Conservation (phyloP, 2,329 filamentous ascomycete species). For the Colletotrichum sp. region DNA sequence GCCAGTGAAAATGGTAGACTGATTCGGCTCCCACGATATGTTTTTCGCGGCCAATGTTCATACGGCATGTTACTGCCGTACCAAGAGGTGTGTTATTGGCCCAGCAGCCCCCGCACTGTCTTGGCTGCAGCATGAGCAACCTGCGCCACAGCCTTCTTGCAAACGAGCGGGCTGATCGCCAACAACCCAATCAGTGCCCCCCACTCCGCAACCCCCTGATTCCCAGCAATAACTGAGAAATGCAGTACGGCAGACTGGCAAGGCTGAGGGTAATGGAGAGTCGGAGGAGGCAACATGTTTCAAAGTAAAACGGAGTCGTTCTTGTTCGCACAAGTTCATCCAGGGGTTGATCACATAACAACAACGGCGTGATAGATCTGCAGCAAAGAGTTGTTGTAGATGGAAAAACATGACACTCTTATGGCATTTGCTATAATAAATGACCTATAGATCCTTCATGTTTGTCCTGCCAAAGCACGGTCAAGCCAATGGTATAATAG, state of each 20-base stretch:
- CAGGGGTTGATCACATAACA: neutral
- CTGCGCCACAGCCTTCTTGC: neutral
- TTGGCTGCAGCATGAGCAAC: neutral
- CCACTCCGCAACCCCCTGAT: neutral
- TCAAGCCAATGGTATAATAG: neutral
- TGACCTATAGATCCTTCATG: neutral
- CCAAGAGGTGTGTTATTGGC: neutral
- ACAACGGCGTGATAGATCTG: neutral
- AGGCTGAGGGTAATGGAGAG: neutral
- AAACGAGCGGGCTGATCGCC: neutral
- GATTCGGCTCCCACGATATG: too few relatives aligned
- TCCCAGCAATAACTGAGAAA: neutral
- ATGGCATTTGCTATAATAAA: accelerated
- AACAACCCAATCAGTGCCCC: neutral
- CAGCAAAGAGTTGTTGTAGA: neutral
- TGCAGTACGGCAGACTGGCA: neutral
- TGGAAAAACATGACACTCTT: accelerated
- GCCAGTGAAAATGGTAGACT: accelerated
- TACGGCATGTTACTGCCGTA: neutral
- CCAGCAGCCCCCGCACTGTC: neutral
- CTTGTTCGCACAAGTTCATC: neutral
- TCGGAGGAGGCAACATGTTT: neutral
- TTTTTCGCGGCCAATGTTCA: neutral
- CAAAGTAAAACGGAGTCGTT: neutral
- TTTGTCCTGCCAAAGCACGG: neutral